Base-by-base conservation (phyloP, 2,329 filamentous ascomycete genomes). In the Penicillium sp. region DNA sequence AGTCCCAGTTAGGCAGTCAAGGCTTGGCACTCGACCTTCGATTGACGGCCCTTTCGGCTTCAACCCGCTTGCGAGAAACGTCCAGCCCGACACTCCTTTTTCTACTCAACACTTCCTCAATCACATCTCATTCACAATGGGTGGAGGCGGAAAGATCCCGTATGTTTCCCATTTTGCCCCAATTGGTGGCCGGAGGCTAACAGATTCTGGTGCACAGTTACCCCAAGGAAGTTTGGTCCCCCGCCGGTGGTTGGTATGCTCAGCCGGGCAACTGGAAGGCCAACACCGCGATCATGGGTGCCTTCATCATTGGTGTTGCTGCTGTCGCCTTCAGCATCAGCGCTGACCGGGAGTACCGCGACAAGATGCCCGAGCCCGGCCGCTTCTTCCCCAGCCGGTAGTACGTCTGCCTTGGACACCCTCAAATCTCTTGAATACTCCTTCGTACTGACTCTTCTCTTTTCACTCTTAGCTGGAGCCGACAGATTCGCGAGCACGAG, bases 191-290 rank as follows among this genome's bases (percentile, higher is more conserved):
- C 47, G 45, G 40, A 56, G 55, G 57, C 74, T 77, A 58, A 76
- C 68, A 53, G 49, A 65, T 64, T 59, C 47, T 63, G 50, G 57
- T 57, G 50, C 61, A 58, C 73, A 96, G 92, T 76, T 97, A 97
- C 82, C 93, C 93, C 79, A 97, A 97, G 86, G 94, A 99, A 85
- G 92, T 99, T 86, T 99, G 95, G 95, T 98, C 95, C 75, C 95
- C 95, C 65, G 85, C 94, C 68, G 95, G 95, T 86, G 95, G 95
- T 81, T 99, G 95, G 95, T 99, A 99, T 81, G 83, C 90, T 58
- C 94, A 96, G 79, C 95, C 95, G 58, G 84, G 86, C 70, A 99
- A 99, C 85, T 99, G 95, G 95, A 95, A 91, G 79, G 82, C 83
- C 73, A 99, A 99, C 84, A 99, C 95, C 5, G 85, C 89, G 59